Evolutionary conservation across 2,329 filamentous ascomycete genomes (phyloP).

Genomic region (Trichophyton simii): DNA sequence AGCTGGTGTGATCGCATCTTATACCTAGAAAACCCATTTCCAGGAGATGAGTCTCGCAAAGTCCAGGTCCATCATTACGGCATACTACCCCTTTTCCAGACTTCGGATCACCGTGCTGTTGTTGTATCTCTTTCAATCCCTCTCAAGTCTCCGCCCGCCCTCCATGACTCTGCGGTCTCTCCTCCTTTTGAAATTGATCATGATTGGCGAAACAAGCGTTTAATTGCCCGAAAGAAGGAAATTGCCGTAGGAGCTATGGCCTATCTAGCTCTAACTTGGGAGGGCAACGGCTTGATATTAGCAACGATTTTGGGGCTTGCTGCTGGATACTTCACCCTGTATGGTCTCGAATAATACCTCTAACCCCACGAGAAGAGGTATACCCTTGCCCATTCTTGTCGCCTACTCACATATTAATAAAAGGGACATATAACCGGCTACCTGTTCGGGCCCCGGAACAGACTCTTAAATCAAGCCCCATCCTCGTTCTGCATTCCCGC

Average conservation of each 20-base stretch:
- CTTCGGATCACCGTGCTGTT: constrained; percentile 80
- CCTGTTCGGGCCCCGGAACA: no score
- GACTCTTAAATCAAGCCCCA: no score
- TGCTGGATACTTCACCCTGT: constrained; percentile 31
- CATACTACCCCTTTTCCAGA: constrained; percentile 63
- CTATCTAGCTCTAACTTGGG: constrained; percentile 40
- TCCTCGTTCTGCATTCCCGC: no score
- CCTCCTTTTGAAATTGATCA: constrained; percentile 47
- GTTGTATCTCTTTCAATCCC: constrained; percentile 53
- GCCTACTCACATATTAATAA: no score
- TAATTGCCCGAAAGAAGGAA: constrained; percentile 46
- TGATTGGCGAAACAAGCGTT: constrained; percentile 43
- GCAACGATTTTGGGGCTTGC: constrained; percentile 28
- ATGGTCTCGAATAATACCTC: not conserved
- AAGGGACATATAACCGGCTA: no score
- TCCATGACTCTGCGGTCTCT: not conserved
- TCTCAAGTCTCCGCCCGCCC: constrained; percentile 23
- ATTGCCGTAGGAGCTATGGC: constrained; percentile 46
- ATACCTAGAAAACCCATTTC: constrained; percentile 53
- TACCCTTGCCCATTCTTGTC: no score
- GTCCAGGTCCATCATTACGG: constrained; percentile 54
- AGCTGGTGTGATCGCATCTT: constrained; percentile 89
- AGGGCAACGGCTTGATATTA: constrained; percentile 33
- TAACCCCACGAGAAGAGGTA: no score
- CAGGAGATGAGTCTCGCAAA: constrained; percentile 25